A percentile compares a stretch with the other conserved stretches of the same genome.
phyloP scores from a whole-genome alignment of 768 basidiomycete species.

The Leccinum arenicola region DNA sequence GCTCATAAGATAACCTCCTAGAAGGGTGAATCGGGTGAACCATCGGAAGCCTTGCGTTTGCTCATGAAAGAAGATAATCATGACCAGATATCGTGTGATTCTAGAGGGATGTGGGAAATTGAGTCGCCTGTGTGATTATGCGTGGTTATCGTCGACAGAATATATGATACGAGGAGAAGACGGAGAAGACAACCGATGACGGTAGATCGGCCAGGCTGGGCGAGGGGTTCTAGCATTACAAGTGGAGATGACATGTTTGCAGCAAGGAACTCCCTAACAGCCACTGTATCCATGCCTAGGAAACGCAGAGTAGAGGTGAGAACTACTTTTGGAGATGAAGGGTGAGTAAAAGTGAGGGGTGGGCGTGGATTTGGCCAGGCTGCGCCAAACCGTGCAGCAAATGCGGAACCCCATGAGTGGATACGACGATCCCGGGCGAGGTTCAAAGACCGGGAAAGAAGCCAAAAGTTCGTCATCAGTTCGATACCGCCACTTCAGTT shows the following conservation, averaged over 20 bases:
- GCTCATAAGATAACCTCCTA: slow-evolving; percentile 84
- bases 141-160: slow-evolving; percentile 46
- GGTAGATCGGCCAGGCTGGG: slow-evolving; percentile 69
- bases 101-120: slow-evolving; percentile 40
- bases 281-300: slow-evolving; percentile 39
- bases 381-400: slow-evolving; percentile 41
- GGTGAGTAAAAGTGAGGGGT: slow-evolving; percentile 14
- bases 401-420: slow-evolving; percentile 40
- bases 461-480: slow-evolving; percentile 74
- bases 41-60: slow-evolving; percentile 44
- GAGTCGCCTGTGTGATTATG: slow-evolving; percentile 39
- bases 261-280: slow-evolving; percentile 61
- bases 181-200: slow-evolving; percentile 59
- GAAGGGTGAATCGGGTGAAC: slow-evolving; percentile 59
- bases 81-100: slow-evolving; percentile 60
- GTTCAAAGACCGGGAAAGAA: slow-evolving; percentile 59
- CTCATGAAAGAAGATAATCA: slow-evolving; percentile 76
- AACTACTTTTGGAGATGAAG: slow-evolving; percentile 28
- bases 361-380: slow-evolving; percentile 55
- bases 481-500: slow-evolving; percentile 68
- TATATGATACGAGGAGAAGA: slow-evolving; percentile 59
- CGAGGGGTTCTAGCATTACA: slow-evolving; percentile 74
- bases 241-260: slow-evolving; percentile 59
- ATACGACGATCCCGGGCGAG: slow-evolving; percentile 35
- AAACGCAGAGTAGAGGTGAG: slow-evolving; percentile 41